A percentile compares a stretch with the other conserved stretches of the same genome.
Conservation (phyloP, 345 rosid genomes). For the Acer saccharum region DNA sequence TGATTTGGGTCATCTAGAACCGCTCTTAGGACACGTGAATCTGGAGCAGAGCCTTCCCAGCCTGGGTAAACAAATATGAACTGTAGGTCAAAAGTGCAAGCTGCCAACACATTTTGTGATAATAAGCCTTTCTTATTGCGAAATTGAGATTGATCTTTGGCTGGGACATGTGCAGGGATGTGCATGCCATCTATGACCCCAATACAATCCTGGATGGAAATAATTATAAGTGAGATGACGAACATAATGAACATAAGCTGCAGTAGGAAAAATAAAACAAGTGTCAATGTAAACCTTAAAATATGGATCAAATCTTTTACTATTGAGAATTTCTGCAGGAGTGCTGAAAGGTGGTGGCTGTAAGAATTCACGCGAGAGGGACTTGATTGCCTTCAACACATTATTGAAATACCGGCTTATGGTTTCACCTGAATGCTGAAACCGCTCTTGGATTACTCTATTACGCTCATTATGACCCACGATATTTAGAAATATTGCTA, state of each 20-base stretch:
- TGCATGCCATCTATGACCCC: conserved; percentile 77
- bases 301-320: conserved; percentile 66
- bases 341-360: conserved; percentile 44
- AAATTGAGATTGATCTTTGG: conserved; percentile 76
- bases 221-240: conserved; percentile 20
- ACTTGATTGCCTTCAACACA: conserved; percentile 79
- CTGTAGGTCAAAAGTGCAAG: conserved; percentile 75
- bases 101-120: conserved; percentile 76
- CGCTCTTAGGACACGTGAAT: conserved; percentile 73
- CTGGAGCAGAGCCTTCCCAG: conserved; percentile 83
- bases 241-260: neutral
- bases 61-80: conserved; percentile 78
- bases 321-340: conserved; percentile 46
- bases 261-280: neutral
- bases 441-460: conserved; percentile 75
- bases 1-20: conserved; percentile 78
- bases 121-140: conserved; percentile 65
- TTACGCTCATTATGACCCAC: conserved; percentile 80
- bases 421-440: conserved; percentile 84
- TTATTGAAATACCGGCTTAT: conserved; percentile 80
- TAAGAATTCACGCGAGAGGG: conserved; percentile 64
- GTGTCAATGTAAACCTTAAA: conserved; percentile 52
- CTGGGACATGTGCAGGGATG: conserved; percentile 73
- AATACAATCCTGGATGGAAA: conserved; percentile 63
- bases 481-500: conserved; percentile 75